Base-by-base conservation (phyloP, 805 yeast species). In the Kuraishia floccosa region DNA sequence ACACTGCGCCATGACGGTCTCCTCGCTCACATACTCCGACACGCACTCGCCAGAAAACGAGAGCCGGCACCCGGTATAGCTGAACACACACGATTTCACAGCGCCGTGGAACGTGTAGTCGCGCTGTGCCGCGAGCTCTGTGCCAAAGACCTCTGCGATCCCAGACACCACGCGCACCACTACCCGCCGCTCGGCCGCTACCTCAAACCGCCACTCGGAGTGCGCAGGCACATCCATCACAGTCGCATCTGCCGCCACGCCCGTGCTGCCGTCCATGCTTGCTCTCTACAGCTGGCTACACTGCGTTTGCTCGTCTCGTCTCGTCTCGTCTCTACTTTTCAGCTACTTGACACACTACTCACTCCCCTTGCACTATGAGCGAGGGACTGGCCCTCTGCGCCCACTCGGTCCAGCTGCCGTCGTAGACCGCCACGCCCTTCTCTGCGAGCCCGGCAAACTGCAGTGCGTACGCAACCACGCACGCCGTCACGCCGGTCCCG, bases 401-500 rank as follows among this genome's bases (percentile, higher is more conserved):
- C 82, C 89, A 84, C 46, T 85, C 95, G 6, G 77, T 71, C 94
- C 94, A 82, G 26, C 84, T 73, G 8, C 94, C 98, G 45, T 91
- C 98, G 43, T 81, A 81, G 15, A 81, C 68, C 24, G 66, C 65
- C 10, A 77, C 58, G 13, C 63, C 65, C 4, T 50, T 52, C 6
- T 61, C 48, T 25, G 58, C 51, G 19, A 61, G 56, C 0, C 73
- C 75, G 8, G 69, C 62, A n/a, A 57, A 46, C 34, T 73, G 76
- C 25, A 81, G 50, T 2, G 94, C 97, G 6, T 79, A 60, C 52
- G 82, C 79, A 28, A 89, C 65, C 25, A 91, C 75, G 39, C 89
- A 84, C 1, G 96, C 97, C 8, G 96, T 78, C 30, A 91, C 96
- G 28, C 97, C 98, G 1, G 96, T 79, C 18, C 97, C 98, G 50